Conservation (phyloP, 805 yeast genomes). For the Brettanomyces naardenensis region DNA sequence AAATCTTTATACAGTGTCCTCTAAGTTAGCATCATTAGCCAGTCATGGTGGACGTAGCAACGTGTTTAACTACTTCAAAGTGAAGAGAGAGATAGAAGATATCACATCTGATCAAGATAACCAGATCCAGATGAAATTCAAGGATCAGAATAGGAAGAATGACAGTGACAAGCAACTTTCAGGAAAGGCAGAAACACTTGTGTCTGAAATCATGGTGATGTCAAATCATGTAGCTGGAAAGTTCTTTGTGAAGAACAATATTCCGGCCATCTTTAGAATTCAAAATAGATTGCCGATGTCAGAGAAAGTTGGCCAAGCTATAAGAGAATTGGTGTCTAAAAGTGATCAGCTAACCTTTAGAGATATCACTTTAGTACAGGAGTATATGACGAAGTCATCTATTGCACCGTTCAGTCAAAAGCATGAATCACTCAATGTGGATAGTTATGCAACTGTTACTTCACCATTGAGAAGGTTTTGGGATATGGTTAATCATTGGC, state of each 20-base stretch:
- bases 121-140: slow-evolving; percentile 17
- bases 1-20: slow-evolving; percentile 26
- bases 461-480: slow-evolving; percentile 84
- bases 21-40: slow-evolving; percentile 24
- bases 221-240: slow-evolving; percentile 60
- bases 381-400: slow-evolving; percentile 45
- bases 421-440: slow-evolving; percentile 61
- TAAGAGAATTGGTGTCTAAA: slow-evolving; percentile 17
- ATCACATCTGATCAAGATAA: slow-evolving; percentile 18
- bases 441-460: slow-evolving; percentile 64
- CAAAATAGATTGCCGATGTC: slow-evolving; percentile 21
- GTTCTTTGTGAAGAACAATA: slow-evolving; percentile 32
- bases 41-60: slow-evolving; percentile 29
- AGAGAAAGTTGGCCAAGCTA: slow-evolving; percentile 11
- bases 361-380: slow-evolving; percentile 35
- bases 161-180: slow-evolving; percentile 5
- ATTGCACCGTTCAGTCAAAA: slow-evolving; percentile 34
- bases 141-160: slow-evolving; percentile 10
- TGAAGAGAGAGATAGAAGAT: slow-evolving; percentile 16
- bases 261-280: slow-evolving; percentile 45
- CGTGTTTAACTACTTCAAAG: slow-evolving; percentile 13
- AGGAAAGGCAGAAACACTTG: slow-evolving; percentile 54
- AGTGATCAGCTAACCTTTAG: slow-evolving; percentile 23
- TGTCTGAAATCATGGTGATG: slow-evolving; percentile 76
- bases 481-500: slow-evolving; percentile 78